phyloP scores from a whole-genome alignment of 1,284 basidiomycete genomes.

The Stygiomarasmius scandens region DNA sequence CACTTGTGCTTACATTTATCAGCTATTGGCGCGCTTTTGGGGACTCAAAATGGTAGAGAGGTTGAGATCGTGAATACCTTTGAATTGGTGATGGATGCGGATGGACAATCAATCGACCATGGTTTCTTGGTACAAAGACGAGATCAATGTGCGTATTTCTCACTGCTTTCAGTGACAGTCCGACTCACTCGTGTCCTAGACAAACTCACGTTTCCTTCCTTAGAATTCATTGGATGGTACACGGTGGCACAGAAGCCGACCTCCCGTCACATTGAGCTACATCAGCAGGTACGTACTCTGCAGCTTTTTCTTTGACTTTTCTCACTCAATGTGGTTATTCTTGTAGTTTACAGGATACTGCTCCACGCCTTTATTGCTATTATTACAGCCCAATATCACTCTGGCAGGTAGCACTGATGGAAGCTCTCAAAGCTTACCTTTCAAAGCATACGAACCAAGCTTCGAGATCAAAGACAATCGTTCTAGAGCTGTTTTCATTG shows the following conservation, averaged over 20 bases:
- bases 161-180: not conserved
- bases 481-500: conserved; percentile 80
- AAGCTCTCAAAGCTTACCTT: conserved; percentile 73
- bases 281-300: conserved; percentile 72
- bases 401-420: conserved; percentile 53
- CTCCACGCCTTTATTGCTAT: conserved; percentile 75
- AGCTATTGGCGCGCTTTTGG: conserved; percentile 95
- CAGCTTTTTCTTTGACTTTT: not conserved
- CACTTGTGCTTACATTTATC: conserved; percentile 8
- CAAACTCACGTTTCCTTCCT: conserved; percentile 96
- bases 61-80: conserved; percentile 97
- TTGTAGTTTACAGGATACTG: conserved; percentile 71
- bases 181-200: conserved; percentile 51
- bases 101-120: conserved; percentile 67
- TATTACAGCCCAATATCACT: conserved; percentile 61
- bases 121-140: conserved; percentile 81
- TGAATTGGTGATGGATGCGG: conserved; percentile 74
- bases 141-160: conserved; percentile 78
- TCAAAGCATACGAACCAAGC: conserved; percentile 89
- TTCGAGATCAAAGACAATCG: conserved; percentile 80
- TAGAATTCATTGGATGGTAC: conserved; percentile 98
- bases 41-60: conserved; percentile 90
- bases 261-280: conserved; percentile 74
- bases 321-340: not conserved
- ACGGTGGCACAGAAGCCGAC: conserved; percentile 78